These are phyloP conservation scores for Sporothrix humicola DNA, from an alignment of 2,329 filamentous ascomycete genomes.

Conservation along the genomic window DNA sequence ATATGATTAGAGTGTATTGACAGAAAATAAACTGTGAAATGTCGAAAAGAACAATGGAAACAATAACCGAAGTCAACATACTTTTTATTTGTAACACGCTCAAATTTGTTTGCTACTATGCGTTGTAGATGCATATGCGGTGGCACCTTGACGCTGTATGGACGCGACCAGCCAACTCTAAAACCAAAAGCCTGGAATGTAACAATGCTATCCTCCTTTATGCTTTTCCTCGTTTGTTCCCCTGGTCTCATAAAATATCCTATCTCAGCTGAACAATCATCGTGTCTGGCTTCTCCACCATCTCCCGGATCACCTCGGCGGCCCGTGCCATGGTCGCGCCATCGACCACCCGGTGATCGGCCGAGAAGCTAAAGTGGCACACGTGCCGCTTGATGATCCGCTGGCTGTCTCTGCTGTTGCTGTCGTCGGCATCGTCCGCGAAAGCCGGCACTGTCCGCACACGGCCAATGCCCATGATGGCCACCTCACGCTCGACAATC, in stretches of 20 bases:
- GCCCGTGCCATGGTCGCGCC: constrained; percentile 93
- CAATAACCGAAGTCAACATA: too few relatives aligned
- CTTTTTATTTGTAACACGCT: background rate
- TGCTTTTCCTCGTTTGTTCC: background rate
- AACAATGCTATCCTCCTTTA: background rate
- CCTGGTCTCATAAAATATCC: background rate
- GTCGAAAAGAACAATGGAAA: background rate
- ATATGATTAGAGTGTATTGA: too few relatives aligned
- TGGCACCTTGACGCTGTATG: background rate
- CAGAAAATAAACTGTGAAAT: too few relatives aligned
- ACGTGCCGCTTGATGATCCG: constrained; percentile 76
- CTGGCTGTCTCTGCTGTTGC: constrained; percentile 64
- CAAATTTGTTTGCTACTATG: constrained; percentile 17
- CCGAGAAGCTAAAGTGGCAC: constrained; percentile 94
- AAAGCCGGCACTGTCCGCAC: constrained; percentile 84
- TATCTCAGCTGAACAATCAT: constrained; percentile 84
- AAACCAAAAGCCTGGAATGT: background rate
- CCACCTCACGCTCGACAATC: constrained; percentile 87
- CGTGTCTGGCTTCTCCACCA: constrained; percentile 82
- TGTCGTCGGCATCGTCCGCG: constrained; percentile 59
- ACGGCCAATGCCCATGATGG: constrained; percentile 86
- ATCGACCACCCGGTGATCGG: constrained; percentile 92
- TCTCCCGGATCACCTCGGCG: constrained; percentile 76
- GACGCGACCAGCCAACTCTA: background rate
- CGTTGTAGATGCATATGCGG: constrained; percentile 26